Evolutionary conservation across 345 rosid genomes (phyloP).

Genomic region (Hypericum androsaemum): DNA sequence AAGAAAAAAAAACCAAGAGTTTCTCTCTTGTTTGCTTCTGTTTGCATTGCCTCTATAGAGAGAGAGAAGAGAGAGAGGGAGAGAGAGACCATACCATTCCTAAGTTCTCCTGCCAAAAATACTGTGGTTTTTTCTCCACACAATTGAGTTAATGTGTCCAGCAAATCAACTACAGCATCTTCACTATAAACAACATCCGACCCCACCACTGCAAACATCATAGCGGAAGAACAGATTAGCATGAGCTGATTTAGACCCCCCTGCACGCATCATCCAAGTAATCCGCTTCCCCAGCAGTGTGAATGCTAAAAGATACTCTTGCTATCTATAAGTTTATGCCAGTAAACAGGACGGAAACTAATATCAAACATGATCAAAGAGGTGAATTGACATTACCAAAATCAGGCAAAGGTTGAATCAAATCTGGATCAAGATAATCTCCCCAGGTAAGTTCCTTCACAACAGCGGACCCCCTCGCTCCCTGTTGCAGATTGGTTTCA

Average conservation of each 20-base stretch:
- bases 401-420: conserved; percentile 66
- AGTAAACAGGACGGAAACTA: too few species aligned
- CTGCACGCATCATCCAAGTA: conserved; percentile 3
- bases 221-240: neutral
- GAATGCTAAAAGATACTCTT: too few species aligned
- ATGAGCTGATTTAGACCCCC: neutral
- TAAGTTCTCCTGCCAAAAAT: conserved; percentile 68
- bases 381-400: conserved; percentile 34
- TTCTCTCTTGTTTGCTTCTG: neutral
- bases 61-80: neutral
- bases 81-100: conserved; percentile 39
- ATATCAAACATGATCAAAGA: too few species aligned
- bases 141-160: conserved; percentile 56
- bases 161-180: conserved; percentile 66
- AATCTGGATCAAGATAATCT: conserved; percentile 44
- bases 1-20: neutral
- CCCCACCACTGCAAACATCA: conserved; percentile 45
- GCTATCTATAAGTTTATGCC: too few species aligned
- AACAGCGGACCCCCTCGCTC: conserved; percentile 47
- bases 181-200: conserved; percentile 90
- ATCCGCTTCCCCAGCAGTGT: too few species aligned
- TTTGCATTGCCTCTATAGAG: too few species aligned
- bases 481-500: conserved; percentile 43
- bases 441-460: conserved; percentile 80
- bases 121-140: conserved; percentile 62